phyloP scores from a whole-genome alignment of 106 monocot genomes.

The Apostasia ramifera region DNA sequence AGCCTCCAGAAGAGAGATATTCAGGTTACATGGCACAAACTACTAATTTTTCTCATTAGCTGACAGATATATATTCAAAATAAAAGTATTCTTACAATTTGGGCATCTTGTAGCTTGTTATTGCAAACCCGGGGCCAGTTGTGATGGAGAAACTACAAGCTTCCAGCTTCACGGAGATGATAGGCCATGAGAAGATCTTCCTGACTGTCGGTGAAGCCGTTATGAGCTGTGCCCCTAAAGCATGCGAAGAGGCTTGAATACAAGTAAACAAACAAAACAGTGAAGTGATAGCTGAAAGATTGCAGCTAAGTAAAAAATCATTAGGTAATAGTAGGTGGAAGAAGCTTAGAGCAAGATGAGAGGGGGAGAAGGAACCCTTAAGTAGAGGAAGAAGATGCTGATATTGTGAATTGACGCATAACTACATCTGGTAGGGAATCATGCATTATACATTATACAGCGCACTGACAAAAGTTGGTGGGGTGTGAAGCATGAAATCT shows the following conservation, averaged over 20 bases:
- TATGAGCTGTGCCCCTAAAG: slow-evolving; percentile 20
- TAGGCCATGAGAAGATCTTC: slow-evolving; percentile 65
- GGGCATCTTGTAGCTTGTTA: slow-evolving; percentile 31
- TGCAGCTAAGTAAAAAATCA: no score
- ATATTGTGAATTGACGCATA: not conserved
- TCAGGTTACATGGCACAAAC: slow-evolving; percentile 15
- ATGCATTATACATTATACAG: not conserved
- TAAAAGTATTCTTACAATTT: not conserved
- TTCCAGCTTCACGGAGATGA: slow-evolving; percentile 34
- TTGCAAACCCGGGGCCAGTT: slow-evolving; percentile 41
- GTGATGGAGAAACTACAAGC: slow-evolving; percentile 51
- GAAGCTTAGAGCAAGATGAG: not conserved
- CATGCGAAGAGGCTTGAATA: slow-evolving; percentile 16
- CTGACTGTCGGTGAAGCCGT: slow-evolving; percentile 48
- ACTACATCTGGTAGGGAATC: not conserved
- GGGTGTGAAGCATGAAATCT: not conserved
- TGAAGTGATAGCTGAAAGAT: no score
- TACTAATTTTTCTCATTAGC: not conserved
- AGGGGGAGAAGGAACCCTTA: not conserved
- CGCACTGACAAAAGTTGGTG: not conserved
- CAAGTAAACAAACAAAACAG: not conserved
- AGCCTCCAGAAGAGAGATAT: slow-evolving; percentile 34
- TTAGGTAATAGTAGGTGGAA: no score
- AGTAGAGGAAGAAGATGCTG: not conserved
- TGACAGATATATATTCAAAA: not conserved